phyloP scores from a whole-genome alignment of 208 protist species.

The Trichomonas tenax region DNA sequence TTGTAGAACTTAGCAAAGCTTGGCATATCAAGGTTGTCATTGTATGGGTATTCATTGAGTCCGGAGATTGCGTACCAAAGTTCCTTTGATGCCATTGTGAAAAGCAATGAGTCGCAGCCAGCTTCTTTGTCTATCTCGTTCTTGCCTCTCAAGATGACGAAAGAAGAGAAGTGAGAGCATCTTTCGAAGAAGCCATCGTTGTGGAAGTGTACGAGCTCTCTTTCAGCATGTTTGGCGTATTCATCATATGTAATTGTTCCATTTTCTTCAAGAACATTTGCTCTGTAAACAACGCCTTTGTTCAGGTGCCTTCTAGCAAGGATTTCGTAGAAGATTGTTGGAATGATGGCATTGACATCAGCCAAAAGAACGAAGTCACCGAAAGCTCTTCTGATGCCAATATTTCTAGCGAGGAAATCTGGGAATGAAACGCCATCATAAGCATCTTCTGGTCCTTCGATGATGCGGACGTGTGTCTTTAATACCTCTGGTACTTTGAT shows the following conservation, averaged over 20 bases:
- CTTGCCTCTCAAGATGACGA: background rate
- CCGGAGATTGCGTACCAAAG: background rate
- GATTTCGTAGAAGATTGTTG: background rate
- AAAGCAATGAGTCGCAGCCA: background rate
- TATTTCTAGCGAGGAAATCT: background rate
- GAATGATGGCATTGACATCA: background rate
- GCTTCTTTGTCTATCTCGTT: background rate
- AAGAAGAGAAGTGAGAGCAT: background rate
- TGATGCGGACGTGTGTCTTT: background rate
- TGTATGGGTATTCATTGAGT: background rate
- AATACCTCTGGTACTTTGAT: background rate
- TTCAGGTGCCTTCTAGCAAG: background rate
- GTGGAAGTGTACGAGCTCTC: background rate
- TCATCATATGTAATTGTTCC: background rate
- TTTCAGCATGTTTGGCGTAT: background rate
- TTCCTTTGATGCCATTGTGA: background rate
- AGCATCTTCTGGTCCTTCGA: background rate
- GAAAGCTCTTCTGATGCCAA: background rate
- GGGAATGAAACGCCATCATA: background rate
- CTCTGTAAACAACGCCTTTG: background rate
- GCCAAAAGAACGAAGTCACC: background rate
- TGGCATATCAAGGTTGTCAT: background rate
- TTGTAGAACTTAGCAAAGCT: background rate
- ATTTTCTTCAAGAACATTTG: background rate
- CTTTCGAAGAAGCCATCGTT: background rate